These are phyloP conservation scores for Quercus alba DNA, from an alignment of 306 rosid species.

Conservation along the genomic window DNA sequence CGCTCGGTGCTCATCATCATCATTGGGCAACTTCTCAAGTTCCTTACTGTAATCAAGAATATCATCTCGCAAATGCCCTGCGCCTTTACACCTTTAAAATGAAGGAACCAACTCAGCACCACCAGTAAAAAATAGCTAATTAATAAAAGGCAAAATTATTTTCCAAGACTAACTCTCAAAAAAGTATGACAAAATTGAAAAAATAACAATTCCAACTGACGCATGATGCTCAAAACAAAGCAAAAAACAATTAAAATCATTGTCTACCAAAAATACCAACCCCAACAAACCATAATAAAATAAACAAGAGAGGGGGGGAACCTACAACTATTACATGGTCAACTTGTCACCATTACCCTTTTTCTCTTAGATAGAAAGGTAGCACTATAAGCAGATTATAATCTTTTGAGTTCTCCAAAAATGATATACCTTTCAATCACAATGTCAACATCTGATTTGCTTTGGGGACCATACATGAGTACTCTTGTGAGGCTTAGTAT, in stretches of 20 bases:
- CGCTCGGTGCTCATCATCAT: slow-evolving; percentile 69
- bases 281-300: neutral
- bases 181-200: neutral
- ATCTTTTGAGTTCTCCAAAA: neutral
- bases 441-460: slow-evolving; percentile 82
- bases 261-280: neutral
- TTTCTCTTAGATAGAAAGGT: neutral
- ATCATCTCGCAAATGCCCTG: slow-evolving; percentile 85
- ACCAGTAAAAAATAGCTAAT: neutral
- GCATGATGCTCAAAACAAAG: neutral
- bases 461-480: slow-evolving; percentile 76
- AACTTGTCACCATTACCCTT: neutral
- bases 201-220: neutral
- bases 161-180: neutral
- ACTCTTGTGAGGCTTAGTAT: slow-evolving; percentile 92
- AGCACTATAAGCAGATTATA: neutral
- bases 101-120: slow-evolving; percentile 29
- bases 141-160: neutral
- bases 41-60: slow-evolving; percentile 66
- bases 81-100: slow-evolving; percentile 73
- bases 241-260: neutral
- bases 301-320: no score
- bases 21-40: slow-evolving; percentile 50
- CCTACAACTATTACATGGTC: neutral
- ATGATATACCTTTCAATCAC: slow-evolving; percentile 68